Conservation (phyloP, 1,139 yeast species). For the Candida sanyaensis region DNA sequence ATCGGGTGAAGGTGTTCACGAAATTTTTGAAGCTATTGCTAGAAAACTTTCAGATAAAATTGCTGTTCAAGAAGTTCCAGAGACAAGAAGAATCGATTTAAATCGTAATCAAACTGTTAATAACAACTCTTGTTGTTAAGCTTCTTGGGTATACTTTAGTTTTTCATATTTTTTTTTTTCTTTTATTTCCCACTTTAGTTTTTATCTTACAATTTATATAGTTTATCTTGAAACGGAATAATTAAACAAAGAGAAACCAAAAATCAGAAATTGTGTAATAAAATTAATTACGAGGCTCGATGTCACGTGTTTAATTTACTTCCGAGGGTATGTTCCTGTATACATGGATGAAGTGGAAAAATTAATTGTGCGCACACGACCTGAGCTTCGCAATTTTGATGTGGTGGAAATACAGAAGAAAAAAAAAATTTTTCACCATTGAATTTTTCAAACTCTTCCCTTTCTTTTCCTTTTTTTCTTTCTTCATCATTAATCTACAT, state of each 20-base stretch:
- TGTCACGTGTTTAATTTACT: not conserved
- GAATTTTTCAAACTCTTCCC: constrained; percentile 16
- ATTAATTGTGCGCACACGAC: constrained; percentile 4
- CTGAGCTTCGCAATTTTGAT: not conserved
- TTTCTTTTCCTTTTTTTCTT: constrained; percentile 24
- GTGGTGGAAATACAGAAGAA: not conserved
- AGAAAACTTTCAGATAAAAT: constrained; percentile 27
- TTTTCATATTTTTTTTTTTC: not conserved
- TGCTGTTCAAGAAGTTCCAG: constrained; percentile 43
- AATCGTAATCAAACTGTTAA: constrained; percentile 27
- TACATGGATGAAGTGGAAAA: not conserved
- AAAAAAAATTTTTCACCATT: constrained; percentile 1
- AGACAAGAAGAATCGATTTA: constrained; percentile 35
- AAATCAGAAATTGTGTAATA: not conserved
- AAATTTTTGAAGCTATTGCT: constrained; percentile 43
- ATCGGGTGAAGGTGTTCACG: constrained; percentile 48
- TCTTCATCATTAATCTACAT: constrained; percentile 28
- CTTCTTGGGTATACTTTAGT: not conserved
- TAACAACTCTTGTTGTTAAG: constrained; percentile 28
- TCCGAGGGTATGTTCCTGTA: not conserved
- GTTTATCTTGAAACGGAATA: not conserved
- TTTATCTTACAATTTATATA: not conserved
- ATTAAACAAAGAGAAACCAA: not conserved
- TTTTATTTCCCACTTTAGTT: not conserved
- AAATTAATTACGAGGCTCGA: not conserved